A percentile compares a stretch with the other conserved stretches of the same genome.
These are phyloP conservation scores for Solanum verrucosum DNA, from an alignment of 257 asterid species.

Conservation along the genomic window DNA sequence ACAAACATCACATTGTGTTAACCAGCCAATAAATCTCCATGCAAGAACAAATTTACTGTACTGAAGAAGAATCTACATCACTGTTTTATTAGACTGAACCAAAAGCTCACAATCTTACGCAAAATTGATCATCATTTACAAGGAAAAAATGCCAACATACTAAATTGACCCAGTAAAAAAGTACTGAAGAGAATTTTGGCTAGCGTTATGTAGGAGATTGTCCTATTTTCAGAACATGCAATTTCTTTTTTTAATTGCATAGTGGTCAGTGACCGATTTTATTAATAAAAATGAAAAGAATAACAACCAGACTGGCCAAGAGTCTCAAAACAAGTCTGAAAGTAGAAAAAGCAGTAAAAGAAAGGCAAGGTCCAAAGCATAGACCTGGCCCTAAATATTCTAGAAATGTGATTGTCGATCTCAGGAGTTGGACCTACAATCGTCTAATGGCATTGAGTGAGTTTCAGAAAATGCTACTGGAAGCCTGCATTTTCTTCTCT, in stretches of 20 bases:
- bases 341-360: neutral
- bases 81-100: neutral
- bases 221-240: neutral
- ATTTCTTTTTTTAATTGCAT: neutral
- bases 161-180: neutral
- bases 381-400: neutral
- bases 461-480: neutral
- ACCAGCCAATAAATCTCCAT: neutral
- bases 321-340: neutral
- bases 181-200: neutral
- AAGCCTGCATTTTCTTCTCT: neutral
- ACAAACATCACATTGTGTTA: neutral
- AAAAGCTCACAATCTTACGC: neutral
- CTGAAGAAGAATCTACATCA: neutral
- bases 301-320: neutral
- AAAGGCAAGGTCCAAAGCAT: neutral
- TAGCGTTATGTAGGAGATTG: neutral
- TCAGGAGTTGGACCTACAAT: neutral
- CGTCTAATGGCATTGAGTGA: neutral
- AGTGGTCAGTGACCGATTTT: neutral
- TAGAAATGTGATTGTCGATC: neutral
- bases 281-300: neutral
- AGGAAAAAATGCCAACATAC: neutral
- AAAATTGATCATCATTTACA: neutral
- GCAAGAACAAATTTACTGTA: neutral